Percentiles rank a stretch among this genome's conserved stretches.
Conservation (phyloP, 345 rosid genomes). For the Aurinia saxatilis region DNA sequence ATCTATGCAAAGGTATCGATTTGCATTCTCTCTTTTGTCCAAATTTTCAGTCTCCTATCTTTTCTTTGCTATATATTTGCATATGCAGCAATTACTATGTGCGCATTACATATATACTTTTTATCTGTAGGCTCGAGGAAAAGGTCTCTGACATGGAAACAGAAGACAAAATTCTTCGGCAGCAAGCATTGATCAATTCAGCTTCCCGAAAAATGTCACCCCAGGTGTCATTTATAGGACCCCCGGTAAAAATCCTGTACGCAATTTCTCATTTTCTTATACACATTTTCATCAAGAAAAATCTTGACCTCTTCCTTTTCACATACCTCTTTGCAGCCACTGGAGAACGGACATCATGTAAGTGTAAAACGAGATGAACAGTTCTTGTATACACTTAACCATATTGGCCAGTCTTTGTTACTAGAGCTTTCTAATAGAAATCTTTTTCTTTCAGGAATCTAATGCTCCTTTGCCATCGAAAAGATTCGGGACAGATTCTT, state of each 20-base stretch:
- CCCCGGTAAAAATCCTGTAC: slow-evolving; percentile 35
- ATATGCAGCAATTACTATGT: not conserved
- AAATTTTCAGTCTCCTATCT: not conserved
- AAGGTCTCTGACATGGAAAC: slow-evolving; percentile 75
- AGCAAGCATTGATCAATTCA: slow-evolving; percentile 48
- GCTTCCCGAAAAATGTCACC: slow-evolving; percentile 52
- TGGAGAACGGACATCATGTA: slow-evolving; percentile 68
- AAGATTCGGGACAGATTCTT: slow-evolving; percentile 40
- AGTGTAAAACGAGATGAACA: slow-evolving; percentile 29
- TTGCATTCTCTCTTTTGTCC: not conserved
- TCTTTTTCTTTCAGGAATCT: slow-evolving; percentile 40
- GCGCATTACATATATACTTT: slow-evolving; percentile 3
- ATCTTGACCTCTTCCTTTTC: slow-evolving; percentile 17
- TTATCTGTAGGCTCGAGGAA: slow-evolving; percentile 64
- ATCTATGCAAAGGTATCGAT: slow-evolving; percentile 64
- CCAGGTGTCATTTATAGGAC: slow-evolving; percentile 38
- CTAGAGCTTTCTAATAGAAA: slow-evolving; percentile 1
- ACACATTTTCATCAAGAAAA: not conserved
- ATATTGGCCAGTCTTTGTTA: slow-evolving; percentile 1
- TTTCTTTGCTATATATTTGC: not conserved
- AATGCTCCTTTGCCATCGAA: slow-evolving; percentile 40
- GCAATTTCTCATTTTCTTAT: not conserved
- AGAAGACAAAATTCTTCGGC: slow-evolving; percentile 67
- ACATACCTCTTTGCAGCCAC: slow-evolving; percentile 40
- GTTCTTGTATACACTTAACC: slow-evolving; percentile 1